Percentiles rank a stretch among this genome's conserved stretches.
phyloP scores from a whole-genome alignment of 768 basidiomycete species.

The Candolleomyces efflorescens region DNA sequence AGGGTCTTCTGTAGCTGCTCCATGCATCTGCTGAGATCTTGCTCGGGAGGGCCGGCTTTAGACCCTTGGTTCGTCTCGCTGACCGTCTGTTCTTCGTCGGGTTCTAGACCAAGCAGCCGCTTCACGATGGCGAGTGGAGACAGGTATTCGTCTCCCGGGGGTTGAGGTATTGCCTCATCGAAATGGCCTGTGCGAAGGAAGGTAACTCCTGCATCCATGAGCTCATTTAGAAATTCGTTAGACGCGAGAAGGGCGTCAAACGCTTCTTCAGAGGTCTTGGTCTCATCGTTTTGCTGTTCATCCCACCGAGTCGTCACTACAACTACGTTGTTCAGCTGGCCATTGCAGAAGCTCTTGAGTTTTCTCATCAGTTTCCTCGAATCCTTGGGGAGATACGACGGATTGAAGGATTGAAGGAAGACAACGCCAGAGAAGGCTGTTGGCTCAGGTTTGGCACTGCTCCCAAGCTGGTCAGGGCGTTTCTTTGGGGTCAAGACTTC shows the following conservation, averaged over 20 bases:
- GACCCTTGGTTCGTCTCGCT: slow-evolving; percentile 2
- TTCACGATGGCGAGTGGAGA: background rate
- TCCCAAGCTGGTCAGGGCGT: no score
- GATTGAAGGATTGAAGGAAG: slow-evolving; percentile 37
- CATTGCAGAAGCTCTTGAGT: slow-evolving; percentile 39
- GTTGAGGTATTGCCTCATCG: slow-evolving; percentile 1
- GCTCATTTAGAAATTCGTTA: slow-evolving; percentile 30
- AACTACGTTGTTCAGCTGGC: slow-evolving; percentile 37
- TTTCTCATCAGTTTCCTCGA: slow-evolving; percentile 37
- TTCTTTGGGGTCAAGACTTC: no score
- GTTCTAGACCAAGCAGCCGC: background rate
- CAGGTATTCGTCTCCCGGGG: background rate
- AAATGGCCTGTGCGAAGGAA: slow-evolving; percentile 29
- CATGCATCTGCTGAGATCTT: background rate
- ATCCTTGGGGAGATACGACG: slow-evolving; percentile 23
- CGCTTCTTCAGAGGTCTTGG: slow-evolving; percentile 22
- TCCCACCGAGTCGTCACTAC: slow-evolving; percentile 46
- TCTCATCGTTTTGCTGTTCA: slow-evolving; percentile 11
- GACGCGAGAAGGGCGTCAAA: slow-evolving; percentile 39
- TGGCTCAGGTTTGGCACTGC: background rate
- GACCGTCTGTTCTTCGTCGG: slow-evolving; percentile 17
- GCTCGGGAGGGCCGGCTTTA: background rate
- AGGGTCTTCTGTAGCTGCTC: background rate
- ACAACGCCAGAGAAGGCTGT: slow-evolving; percentile 26
- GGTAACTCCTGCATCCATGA: slow-evolving; percentile 18